These are phyloP conservation scores for Trichoderma lentiforme DNA, from an alignment of 2,329 filamentous ascomycete genomes.

Conservation along the genomic window DNA sequence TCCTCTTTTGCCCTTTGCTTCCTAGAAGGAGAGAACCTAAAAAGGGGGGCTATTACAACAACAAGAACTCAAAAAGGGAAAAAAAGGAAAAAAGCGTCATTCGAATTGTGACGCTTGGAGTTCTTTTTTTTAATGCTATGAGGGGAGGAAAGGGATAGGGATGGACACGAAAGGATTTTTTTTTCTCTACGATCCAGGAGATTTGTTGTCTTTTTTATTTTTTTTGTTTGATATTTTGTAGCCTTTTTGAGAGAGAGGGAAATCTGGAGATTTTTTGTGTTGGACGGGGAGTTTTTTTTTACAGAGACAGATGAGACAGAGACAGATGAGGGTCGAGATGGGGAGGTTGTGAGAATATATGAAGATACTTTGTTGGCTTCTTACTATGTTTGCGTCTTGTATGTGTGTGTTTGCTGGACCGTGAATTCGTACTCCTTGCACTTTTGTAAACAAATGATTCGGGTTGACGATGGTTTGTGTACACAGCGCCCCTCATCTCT, in stretches of 20 bases:
- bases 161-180: background rate
- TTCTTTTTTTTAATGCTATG: background rate
- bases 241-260: background rate
- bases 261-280: background rate
- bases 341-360: background rate
- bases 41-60: background rate
- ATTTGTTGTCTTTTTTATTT: background rate
- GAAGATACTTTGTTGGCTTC: background rate
- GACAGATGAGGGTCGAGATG: background rate
- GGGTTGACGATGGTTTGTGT: no score
- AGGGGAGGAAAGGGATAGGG: background rate
- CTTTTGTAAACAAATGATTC: no score
- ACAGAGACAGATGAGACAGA: background rate
- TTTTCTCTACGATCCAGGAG: background rate
- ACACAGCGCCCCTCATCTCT: no score
- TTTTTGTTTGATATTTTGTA: background rate
- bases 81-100: background rate
- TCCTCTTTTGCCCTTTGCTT: background rate
- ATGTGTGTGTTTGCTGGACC: background rate
- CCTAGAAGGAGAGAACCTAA: background rate
- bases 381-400: background rate
- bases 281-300: background rate
- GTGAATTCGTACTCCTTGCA: background rate
- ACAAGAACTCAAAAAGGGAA: background rate
- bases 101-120: background rate